These are phyloP conservation scores for Knufia fluminis DNA, from an alignment of 2,329 filamentous ascomycete species.

Conservation along the genomic window DNA sequence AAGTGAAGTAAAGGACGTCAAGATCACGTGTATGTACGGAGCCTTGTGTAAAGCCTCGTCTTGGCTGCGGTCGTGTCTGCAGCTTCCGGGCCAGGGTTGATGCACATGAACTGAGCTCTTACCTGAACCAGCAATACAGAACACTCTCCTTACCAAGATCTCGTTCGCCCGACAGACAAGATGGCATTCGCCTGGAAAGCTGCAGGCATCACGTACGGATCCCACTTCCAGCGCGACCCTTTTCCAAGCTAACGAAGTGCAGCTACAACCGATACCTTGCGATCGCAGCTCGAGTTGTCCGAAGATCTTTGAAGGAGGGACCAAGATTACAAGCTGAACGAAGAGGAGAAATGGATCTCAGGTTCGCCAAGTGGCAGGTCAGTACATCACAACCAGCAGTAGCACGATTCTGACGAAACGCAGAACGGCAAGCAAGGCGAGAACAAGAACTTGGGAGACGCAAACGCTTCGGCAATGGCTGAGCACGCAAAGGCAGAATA, in stretches of 20 bases:
- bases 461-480: slow-evolving; percentile 42
- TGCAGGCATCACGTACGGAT: slow-evolving; percentile 80
- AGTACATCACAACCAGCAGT: slow-evolving; percentile 32
- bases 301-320: slow-evolving; percentile 93
- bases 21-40: no score
- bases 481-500: slow-evolving; percentile 30
- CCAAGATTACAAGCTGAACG: slow-evolving; percentile 80
- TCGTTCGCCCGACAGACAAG: slow-evolving; percentile 10
- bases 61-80: neutral
- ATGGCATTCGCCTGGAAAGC: slow-evolving; percentile 99
- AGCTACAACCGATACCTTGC: slow-evolving; percentile 99
- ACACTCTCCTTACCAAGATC: neutral
- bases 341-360: slow-evolving; percentile 78
- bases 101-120: neutral
- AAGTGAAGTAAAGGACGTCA: no score
- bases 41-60: slow-evolving; percentile 1
- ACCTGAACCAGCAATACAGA: neutral
- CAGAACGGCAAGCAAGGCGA: slow-evolving; percentile 97
- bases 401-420: slow-evolving; percentile 11
- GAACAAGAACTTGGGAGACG: slow-evolving; percentile 56
- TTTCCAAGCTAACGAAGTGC: slow-evolving; percentile 26
- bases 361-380: slow-evolving; percentile 94
- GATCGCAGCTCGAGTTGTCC: slow-evolving; percentile 87
- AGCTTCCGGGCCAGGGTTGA: neutral
- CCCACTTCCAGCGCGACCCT: slow-evolving; percentile 23